Conservation (phyloP, 2,329 filamentous ascomycete genomes). For the Nigrospora sphaerica region DNA sequence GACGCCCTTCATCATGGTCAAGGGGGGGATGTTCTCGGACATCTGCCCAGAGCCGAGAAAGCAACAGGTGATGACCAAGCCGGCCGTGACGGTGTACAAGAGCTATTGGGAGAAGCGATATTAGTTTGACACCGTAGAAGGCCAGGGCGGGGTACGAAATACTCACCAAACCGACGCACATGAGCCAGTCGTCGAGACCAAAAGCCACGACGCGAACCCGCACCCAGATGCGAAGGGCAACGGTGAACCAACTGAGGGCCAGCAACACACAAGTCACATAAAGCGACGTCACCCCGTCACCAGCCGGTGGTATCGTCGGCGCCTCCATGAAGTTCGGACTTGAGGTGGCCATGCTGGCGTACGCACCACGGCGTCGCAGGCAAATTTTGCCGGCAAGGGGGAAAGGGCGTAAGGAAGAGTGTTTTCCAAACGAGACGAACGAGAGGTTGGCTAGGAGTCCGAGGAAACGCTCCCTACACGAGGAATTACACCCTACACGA, state of each 20-base stretch:
- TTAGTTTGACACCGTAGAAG: no score
- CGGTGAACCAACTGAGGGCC: constrained; percentile 13
- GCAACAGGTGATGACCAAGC: constrained; percentile 18
- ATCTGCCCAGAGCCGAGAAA: constrained; percentile 19
- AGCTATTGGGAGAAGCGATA: constrained; percentile 5
- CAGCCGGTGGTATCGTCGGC: constrained; percentile 9
- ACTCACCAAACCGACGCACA: constrained; percentile 17
- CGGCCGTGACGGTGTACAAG: constrained; percentile 16
- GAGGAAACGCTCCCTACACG: no score
- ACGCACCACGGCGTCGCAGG: no score
- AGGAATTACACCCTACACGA: no score
- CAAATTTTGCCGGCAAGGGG: no score
- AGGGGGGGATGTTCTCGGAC: constrained; percentile 5
- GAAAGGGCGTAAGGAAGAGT: no score
- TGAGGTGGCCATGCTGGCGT: no score
- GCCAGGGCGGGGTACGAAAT: no score
- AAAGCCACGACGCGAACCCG: constrained; percentile 16
- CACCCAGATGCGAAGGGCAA: constrained; percentile 10
- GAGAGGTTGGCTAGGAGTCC: no score
- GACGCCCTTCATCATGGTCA: constrained; percentile 11
- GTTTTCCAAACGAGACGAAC: no score
- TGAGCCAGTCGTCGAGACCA: constrained; percentile 17
- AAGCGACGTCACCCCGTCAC: constrained; percentile 16
- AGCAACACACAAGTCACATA: constrained; percentile 15
- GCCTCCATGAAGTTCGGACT: no score